Conservation (phyloP, 202 grass and related monocot genomes). For the Schoenoplectus tabernaemontani region DNA sequence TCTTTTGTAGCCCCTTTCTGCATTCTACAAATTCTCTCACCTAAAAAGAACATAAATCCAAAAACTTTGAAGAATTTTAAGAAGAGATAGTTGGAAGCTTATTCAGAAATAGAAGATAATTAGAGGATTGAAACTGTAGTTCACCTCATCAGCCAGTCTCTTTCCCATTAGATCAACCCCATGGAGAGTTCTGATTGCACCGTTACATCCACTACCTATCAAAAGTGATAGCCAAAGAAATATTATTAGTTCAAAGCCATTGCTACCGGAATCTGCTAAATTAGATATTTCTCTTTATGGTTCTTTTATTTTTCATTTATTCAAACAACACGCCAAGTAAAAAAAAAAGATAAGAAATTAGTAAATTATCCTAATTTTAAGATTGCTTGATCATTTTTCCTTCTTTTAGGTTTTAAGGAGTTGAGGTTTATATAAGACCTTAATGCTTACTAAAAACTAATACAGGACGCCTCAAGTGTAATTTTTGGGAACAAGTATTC, state of each 20-base stretch:
- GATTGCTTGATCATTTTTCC: not conserved
- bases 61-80: not conserved
- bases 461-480: not conserved
- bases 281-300: not conserved
- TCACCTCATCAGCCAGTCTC: conserved; percentile 82
- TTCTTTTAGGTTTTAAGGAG: not conserved
- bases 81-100: not conserved
- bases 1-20: conserved; percentile 62
- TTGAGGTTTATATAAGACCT: not conserved
- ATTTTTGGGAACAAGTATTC: not conserved
- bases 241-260: not conserved
- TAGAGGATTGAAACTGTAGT: not conserved
- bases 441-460: not conserved
- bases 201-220: conserved; percentile 72
- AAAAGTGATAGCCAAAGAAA: not conserved
- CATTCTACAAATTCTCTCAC: conserved; percentile 38
- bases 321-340: not conserved
- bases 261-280: not conserved
- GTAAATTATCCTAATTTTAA: not conserved
- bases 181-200: conserved; percentile 55
- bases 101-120: not conserved
- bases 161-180: conserved; percentile 84
- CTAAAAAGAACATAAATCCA: conserved; percentile 33
- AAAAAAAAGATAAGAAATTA: not conserved
- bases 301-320: not conserved